Conservation (phyloP, 129 eudicot genomes). For the Tagetes erecta region DNA sequence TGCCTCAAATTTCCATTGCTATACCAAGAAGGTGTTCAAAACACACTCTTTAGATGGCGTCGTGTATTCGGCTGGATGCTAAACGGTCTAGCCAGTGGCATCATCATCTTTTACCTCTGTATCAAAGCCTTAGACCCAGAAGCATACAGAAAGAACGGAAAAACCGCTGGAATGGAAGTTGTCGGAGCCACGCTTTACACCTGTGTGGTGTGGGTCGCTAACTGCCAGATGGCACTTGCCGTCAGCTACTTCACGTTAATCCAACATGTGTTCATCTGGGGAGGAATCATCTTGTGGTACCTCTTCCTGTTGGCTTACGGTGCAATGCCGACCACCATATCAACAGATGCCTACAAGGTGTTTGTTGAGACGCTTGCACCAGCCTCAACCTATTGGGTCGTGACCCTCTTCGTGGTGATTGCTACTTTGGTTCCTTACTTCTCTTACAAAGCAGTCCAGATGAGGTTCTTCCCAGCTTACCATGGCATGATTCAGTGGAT, state of each 20-base stretch:
- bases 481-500: conserved; percentile 87
- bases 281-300: conserved; percentile 75
- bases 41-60: conserved; percentile 86
- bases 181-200: conserved; percentile 80
- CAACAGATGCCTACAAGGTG: conserved; percentile 72
- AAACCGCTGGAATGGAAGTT: conserved; percentile 53
- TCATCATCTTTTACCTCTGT: conserved; percentile 69
- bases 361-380: conserved; percentile 77
- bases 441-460: conserved; percentile 54
- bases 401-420: conserved; percentile 54
- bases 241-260: conserved; percentile 80
- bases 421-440: conserved; percentile 72
- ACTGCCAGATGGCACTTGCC: conserved; percentile 87
- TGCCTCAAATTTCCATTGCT: conserved; percentile 88
- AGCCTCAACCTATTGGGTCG: conserved; percentile 58
- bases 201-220: conserved; percentile 83
- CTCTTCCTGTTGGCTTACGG: conserved; percentile 73
- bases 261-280: conserved; percentile 89
- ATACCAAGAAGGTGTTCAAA: conserved; percentile 95
- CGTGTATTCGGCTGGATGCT: conserved; percentile 90
- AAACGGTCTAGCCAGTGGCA: conserved; percentile 66
- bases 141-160: conserved; percentile 54
- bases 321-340: conserved; percentile 55
- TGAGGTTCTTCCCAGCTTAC: conserved; percentile 84
- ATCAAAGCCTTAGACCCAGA: conserved; percentile 47